Conservation (phyloP, 1,284 basidiomycete genomes). For the Xerocomus amazonicus region DNA sequence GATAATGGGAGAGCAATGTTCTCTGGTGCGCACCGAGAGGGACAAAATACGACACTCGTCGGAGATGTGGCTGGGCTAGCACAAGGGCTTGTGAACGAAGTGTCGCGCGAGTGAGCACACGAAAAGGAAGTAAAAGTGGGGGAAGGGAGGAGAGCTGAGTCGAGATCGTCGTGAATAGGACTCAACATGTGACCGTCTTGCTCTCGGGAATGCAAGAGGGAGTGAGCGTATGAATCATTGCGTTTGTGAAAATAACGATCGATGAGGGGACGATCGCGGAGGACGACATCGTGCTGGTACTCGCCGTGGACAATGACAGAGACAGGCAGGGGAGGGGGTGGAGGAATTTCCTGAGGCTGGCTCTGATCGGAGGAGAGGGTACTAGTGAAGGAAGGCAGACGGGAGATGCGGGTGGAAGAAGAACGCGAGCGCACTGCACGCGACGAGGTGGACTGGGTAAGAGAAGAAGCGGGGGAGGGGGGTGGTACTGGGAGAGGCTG, state of each 20-base stretch:
- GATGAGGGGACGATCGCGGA: constrained; percentile 13
- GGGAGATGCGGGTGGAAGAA: constrained; percentile 31
- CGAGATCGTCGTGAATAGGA: constrained; percentile 22
- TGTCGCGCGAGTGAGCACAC: constrained; percentile 22
- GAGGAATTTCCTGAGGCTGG: constrained; percentile 24
- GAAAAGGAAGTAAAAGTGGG: constrained; percentile 32
- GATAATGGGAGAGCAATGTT: constrained; percentile 25
- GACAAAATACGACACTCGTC: constrained; percentile 16
- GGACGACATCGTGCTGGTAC: constrained; percentile 26
- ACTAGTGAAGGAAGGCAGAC: constrained; percentile 33
- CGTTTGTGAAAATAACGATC: constrained; percentile 7
- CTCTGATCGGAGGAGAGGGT: constrained; percentile 35
- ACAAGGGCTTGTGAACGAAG: constrained; percentile 23
- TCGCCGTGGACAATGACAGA: constrained; percentile 33
- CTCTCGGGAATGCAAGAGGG: constrained; percentile 9
- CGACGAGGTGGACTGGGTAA: constrained; percentile 27
- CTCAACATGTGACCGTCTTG: constrained; percentile 17
- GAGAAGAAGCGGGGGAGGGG: constrained; percentile 30
- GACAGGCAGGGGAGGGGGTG: constrained; percentile 28
- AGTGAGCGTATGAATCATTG: constrained; percentile 11
- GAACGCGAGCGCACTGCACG: constrained; percentile 32
- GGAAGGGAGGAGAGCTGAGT: constrained; percentile 24
- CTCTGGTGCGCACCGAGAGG: constrained; percentile 21
- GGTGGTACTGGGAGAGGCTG: constrained; percentile 29
- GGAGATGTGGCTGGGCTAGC: constrained; percentile 24